Evolutionary conservation across 225 moss, liverwort and hornwort species (phyloP).

Genomic region (Anthoceros angustus): DNA sequence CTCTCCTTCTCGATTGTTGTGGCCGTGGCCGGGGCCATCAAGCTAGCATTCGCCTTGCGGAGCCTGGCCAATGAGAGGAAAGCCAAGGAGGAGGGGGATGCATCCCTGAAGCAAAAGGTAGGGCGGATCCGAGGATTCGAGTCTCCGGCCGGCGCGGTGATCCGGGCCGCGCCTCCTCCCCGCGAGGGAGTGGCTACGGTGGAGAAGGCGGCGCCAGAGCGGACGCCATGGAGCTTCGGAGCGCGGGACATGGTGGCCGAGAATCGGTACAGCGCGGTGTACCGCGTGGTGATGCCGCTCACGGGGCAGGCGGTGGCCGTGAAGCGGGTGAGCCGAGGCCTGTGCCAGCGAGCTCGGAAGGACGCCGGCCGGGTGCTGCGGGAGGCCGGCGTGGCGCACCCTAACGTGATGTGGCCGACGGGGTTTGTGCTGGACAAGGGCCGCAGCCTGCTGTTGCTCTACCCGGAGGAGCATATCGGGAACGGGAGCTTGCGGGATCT

Average conservation of each 20-base stretch:
- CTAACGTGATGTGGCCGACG: not conserved
- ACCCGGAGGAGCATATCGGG: not conserved
- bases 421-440: not conserved
- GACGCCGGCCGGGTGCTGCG: not conserved
- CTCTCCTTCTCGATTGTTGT: too few species aligned
- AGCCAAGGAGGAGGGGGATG: too few species aligned
- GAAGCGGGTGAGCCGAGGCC: not conserved
- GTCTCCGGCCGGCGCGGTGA: too few species aligned
- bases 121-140: too few species aligned
- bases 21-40: too few species aligned
- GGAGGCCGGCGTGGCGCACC: not conserved
- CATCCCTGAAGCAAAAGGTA: too few species aligned
- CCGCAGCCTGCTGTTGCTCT: not conserved
- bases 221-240: not conserved
- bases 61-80: too few species aligned
- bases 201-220: not conserved
- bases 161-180: too few species aligned
- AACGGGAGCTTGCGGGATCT: not conserved
- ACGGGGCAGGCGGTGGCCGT: not conserved
- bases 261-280: slow-evolving; percentile 2
- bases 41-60: too few species aligned
- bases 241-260: not conserved
- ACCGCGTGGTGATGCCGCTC: not conserved
- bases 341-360: not conserved
- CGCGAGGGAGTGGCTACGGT: too few species aligned